Percentiles rank a stretch among this genome's conserved stretches.
Evolutionary conservation across 345 rosid genomes (phyloP).

Genomic region (Hibiscus trionum): DNA sequence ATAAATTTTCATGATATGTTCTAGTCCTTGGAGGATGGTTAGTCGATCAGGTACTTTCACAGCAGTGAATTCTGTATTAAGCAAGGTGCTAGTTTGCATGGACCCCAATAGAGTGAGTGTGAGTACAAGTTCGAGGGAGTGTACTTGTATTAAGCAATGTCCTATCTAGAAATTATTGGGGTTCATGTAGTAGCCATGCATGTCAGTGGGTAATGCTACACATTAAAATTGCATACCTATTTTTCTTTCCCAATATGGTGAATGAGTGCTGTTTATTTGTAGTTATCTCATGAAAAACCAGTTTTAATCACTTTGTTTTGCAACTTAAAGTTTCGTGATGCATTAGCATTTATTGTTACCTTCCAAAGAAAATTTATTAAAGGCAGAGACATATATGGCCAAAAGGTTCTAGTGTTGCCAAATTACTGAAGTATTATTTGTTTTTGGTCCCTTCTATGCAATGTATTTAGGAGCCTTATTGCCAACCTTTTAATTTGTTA

Average conservation of each 20-base stretch:
- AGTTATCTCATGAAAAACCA: not conserved
- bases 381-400: not conserved
- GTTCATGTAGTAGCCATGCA: not conserved
- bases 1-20: not conserved
- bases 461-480: not conserved
- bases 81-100: not conserved
- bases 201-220: not conserved
- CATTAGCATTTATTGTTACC: not conserved
- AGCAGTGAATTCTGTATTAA: not conserved
- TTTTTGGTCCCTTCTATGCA: not conserved
- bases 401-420: not conserved
- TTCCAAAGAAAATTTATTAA: not conserved
- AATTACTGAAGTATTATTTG: not conserved
- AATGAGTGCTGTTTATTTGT: not conserved
- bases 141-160: no score
- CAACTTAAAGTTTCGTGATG: not conserved
- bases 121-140: not conserved
- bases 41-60: not conserved
- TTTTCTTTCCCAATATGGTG: not conserved
- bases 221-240: not conserved
- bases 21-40: not conserved
- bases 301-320: not conserved
- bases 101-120: not conserved
- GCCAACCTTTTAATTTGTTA: not conserved
- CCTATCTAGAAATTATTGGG: not conserved